Conservation (phyloP, 371 early-diverging fungal genomes). For the Apophysomyces variabilis region DNA sequence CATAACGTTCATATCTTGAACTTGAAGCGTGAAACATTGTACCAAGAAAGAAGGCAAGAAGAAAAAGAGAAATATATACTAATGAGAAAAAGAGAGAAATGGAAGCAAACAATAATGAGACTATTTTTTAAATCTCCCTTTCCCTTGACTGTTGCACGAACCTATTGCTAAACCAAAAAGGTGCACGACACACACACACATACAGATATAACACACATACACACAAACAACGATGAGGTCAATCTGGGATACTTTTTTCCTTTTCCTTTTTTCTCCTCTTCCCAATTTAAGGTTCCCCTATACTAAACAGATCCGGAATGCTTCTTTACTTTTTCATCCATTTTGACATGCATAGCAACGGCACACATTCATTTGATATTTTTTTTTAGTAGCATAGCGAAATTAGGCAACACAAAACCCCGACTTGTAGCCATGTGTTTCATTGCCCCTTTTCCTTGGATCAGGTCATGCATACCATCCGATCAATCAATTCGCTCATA, state of each 20-base stretch:
- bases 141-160: constrained; percentile 14
- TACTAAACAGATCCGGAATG: constrained; percentile 1
- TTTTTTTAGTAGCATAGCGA: constrained; percentile 8
- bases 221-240: constrained; percentile 2
- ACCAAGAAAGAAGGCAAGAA: neutral
- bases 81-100: constrained; percentile 19
- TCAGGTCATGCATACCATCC: constrained; percentile 5
- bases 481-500: constrained; percentile 28
- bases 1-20: constrained; percentile 45
- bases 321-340: neutral
- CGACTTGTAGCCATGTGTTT: constrained; percentile 7
- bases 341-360: neutral
- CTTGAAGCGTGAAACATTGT: constrained; percentile 42
- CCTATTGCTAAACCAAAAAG: constrained; percentile 5
- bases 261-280: constrained; percentile 2
- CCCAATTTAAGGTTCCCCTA: neutral
- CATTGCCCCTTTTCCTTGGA: constrained; percentile 11
- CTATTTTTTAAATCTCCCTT: constrained; percentile 3
- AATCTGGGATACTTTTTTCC: neutral
- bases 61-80: constrained; percentile 14
- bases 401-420: constrained; percentile 8
- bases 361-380: neutral
- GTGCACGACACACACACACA: neutral
- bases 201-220: neutral
- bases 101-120: constrained; percentile 9